Evolutionary conservation across 2,329 filamentous ascomycete species (phyloP).

Genomic region (Aspergillus jensenii): DNA sequence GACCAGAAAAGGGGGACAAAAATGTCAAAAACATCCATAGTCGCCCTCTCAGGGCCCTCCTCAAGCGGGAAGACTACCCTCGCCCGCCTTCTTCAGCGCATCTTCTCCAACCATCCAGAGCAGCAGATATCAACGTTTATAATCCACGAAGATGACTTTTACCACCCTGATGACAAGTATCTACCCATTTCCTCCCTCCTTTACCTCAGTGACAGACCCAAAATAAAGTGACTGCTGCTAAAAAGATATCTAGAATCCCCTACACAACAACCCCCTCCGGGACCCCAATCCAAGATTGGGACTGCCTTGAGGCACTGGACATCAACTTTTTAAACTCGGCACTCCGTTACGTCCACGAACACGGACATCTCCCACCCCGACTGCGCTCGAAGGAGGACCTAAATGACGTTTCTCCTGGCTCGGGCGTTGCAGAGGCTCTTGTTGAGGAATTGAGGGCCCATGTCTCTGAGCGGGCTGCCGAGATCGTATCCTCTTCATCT

Average conservation of each 20-base stretch:
- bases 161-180: slow-evolving; percentile 73
- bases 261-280: slow-evolving; percentile 49
- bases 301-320: slow-evolving; percentile 78
- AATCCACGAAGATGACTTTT: slow-evolving; percentile 96
- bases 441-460: slow-evolving; percentile 24
- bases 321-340: slow-evolving; percentile 66
- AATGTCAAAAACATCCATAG: slow-evolving; percentile 50
- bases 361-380: slow-evolving; percentile 57
- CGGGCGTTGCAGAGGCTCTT: slow-evolving; percentile 30
- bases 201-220: not conserved
- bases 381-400: slow-evolving; percentile 59
- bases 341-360: slow-evolving; percentile 66
- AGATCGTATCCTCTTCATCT: not conserved
- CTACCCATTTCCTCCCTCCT: slow-evolving; percentile 21
- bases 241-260: slow-evolving; percentile 40
- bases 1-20: not conserved
- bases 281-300: slow-evolving; percentile 77
- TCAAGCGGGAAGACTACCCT: slow-evolving; percentile 95
- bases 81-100: slow-evolving; percentile 75
- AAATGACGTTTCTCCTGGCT: slow-evolving; percentile 51
- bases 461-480: not conserved
- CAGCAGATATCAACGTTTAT: slow-evolving; percentile 58
- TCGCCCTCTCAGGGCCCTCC: slow-evolving; percentile 86
- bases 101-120: slow-evolving; percentile 59
- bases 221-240: not conserved